Evolutionary conservation across 495 filamentous ascomycete genomes (phyloP).

Genomic region (Hypoxylon lienhwacheense): DNA sequence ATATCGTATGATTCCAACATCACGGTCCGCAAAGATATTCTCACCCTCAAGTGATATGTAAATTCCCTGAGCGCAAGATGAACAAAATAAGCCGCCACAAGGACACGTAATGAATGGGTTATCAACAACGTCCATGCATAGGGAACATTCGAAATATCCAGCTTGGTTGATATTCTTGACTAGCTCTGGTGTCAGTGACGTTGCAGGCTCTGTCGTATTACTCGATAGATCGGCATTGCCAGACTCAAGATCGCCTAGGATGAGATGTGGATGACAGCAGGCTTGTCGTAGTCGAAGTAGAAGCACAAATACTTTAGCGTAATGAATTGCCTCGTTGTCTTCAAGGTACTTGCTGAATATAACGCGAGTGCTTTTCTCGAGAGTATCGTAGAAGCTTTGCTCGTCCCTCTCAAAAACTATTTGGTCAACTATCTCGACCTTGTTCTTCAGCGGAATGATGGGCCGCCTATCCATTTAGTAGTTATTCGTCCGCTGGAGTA

Average conservation of each 20-base stretch:
- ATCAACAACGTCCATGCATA: conserved; percentile 74
- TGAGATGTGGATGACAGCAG: conserved; percentile 84
- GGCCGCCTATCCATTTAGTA: conserved; percentile 82
- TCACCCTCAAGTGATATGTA: conserved; percentile 62
- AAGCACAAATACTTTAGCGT: conserved; percentile 81
- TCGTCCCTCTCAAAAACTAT: conserved; percentile 77
- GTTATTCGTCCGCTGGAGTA: conserved; percentile 81
- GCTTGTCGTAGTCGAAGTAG: conserved; percentile 85
- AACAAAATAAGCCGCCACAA: conserved; percentile 81
- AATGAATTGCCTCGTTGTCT: conserved; percentile 72
- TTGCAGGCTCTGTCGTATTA: conserved; percentile 48
- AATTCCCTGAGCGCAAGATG: conserved; percentile 74
- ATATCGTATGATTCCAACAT: conserved; percentile 1
- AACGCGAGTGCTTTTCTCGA: conserved; percentile 67
- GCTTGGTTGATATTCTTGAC: conserved; percentile 66
- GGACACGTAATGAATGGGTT: conserved; percentile 81
- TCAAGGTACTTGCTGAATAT: conserved; percentile 77
- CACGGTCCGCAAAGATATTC: conserved; percentile 14
- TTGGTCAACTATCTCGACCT: conserved; percentile 66
- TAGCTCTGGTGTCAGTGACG: conserved; percentile 64
- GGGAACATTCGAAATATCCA: conserved; percentile 65
- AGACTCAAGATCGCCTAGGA: conserved; percentile 46
- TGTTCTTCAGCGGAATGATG: conserved; percentile 73
- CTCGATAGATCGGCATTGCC: conserved; percentile 63
- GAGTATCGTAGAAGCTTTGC: conserved; percentile 64